phyloP scores from a whole-genome alignment of 768 basidiomycete species.

The Podaxis pistillaris region DNA sequence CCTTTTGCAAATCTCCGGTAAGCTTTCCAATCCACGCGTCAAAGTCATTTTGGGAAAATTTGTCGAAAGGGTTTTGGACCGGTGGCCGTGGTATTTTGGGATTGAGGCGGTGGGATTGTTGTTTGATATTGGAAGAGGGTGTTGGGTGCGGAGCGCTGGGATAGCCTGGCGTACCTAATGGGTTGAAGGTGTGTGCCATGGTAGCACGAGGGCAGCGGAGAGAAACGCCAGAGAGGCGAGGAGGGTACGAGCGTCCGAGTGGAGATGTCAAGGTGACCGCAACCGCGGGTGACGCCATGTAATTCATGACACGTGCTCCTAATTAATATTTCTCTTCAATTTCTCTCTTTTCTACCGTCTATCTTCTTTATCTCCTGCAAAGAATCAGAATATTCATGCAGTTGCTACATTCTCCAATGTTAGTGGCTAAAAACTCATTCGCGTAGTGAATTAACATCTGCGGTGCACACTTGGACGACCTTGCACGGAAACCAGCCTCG shows the following conservation, averaged over 20 bases:
- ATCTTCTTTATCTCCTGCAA: no score
- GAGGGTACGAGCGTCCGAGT: neutral
- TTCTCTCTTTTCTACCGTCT: no score
- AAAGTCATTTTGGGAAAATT: conserved; percentile 65
- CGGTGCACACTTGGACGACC: neutral
- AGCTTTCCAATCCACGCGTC: conserved; percentile 71
- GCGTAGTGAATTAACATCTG: neutral
- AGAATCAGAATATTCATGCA: no score
- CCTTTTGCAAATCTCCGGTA: conserved; percentile 53
- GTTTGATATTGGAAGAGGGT: conserved; percentile 18
- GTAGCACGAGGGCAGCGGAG: conserved; percentile 4
- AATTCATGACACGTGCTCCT: neutral
- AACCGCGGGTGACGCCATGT: neutral
- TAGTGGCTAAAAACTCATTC: no score
- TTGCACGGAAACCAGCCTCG: neutral
- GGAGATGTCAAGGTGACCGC: no score
- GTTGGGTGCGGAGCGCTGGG: conserved; percentile 24
- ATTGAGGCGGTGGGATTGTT: neutral
- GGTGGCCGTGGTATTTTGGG: conserved; percentile 39
- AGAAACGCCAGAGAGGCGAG: neutral
- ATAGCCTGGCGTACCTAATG: conserved; percentile 10
- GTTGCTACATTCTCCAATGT: no score
- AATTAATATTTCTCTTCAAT: no score
- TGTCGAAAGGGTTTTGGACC: conserved; percentile 71
- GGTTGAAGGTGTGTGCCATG: conserved; percentile 17